phyloP scores from a whole-genome alignment of 768 basidiomycete genomes.

The Boletus huronensis region DNA sequence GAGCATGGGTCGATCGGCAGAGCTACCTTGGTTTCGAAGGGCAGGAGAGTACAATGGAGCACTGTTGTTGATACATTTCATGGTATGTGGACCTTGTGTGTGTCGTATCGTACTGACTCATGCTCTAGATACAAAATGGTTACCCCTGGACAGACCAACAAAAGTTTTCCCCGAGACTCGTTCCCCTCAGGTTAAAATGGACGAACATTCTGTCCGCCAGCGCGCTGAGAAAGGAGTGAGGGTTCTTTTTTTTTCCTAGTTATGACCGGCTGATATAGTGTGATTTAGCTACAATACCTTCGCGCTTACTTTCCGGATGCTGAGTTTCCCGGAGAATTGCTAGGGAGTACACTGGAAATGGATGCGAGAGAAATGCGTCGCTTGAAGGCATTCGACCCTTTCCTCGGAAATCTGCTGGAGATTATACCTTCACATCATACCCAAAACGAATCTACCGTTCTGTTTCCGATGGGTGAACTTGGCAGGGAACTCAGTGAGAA shows the following conservation, averaged over 20 bases:
- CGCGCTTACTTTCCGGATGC: constrained; percentile 69
- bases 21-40: constrained; percentile 46
- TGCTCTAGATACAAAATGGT: constrained; percentile 31
- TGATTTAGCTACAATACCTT: constrained; percentile 62
- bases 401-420: constrained; percentile 51
- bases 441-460: constrained; percentile 34
- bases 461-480: constrained; percentile 65
- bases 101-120: constrained; percentile 4
- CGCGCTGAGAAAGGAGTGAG: constrained; percentile 67
- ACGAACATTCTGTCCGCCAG: constrained; percentile 38
- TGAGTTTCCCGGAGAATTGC: constrained; percentile 66
- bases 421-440: constrained; percentile 31
- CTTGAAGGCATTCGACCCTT: constrained; percentile 53
- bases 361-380: constrained; percentile 38
- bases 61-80: constrained; percentile 34
- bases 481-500: constrained; percentile 58
- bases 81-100: constrained; percentile 16
- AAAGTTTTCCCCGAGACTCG: constrained; percentile 61
- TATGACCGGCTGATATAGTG: neutral
- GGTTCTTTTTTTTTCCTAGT: neutral
- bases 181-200: constrained; percentile 30
- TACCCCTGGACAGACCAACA: constrained; percentile 31
- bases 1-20: constrained; percentile 56
- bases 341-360: constrained; percentile 51
- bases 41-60: constrained; percentile 52